Evolutionary conservation across 768 basidiomycete genomes (phyloP), one percentile per base, ranked within the genome.

Genomic region (Boletus rubroflammeus): DNA sequence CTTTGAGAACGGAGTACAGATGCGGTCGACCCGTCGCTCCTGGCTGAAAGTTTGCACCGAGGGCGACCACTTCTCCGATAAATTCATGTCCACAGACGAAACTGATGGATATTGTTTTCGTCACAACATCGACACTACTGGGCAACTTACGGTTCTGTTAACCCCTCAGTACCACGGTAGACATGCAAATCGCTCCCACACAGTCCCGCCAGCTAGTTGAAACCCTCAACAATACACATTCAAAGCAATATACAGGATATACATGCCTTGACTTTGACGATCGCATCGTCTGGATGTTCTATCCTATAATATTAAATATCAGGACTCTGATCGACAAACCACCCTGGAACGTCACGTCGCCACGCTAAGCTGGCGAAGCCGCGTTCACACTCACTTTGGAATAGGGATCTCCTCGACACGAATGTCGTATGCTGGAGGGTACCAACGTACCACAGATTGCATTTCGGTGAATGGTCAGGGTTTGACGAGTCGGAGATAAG

Each of bases 121-220:
- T 53, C 28, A 19, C n/a, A 9, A 21, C 26, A 45, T 48, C 14
- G 52, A 47, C 35, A 29, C 3, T n/a, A n/a, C 19, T 34, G 28
- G 49, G 34, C 5, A 35, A 25, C 83, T 60, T 61, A 86, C 87
- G 78, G 73, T 64, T 80, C 73, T 35, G 75, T 69, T 29, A 81
- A 69, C 4, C 72, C 76, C 47, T 74, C 80, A 47, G 83, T 81
- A 1, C 86, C 87, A 43, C 89, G 77, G 66, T 90, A 92, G 31
- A 83, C 65, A 58, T 91, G 90, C 19, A 89, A 73, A 73, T 90
- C 88, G 57, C 86, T 87, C 72, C 83, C 86, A 62, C 86, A 89
- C 10, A 88, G 69, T 19, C 81, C 86, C 21, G 82, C 80, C 28
- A 85, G 76, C 87, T 88, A 58, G 10, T 31, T 40, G 36, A 36